phyloP scores from a whole-genome alignment of 305 asterid species.

The Solanum hybrid region DNA sequence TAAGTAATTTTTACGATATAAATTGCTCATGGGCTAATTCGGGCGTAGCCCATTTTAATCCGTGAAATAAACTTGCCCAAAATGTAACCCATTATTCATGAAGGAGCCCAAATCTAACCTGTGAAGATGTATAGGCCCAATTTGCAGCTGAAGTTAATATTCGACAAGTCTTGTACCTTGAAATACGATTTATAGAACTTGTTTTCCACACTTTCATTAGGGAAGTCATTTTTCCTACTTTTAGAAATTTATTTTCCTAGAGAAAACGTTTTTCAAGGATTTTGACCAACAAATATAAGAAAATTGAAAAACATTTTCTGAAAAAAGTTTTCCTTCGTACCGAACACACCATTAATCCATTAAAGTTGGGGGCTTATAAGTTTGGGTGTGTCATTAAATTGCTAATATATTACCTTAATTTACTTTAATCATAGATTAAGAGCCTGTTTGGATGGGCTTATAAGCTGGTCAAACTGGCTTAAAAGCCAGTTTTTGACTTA shows the following conservation, averaged over 20 bases:
- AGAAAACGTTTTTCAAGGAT: accelerated
- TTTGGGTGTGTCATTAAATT: neutral
- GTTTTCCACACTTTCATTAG: neutral
- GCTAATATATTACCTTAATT: neutral
- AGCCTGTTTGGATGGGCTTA: too few species aligned
- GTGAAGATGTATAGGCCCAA: neutral
- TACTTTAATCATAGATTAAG: neutral
- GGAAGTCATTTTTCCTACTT: neutral
- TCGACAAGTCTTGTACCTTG: too few species aligned
- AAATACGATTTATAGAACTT: too few species aligned
- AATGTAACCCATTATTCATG: neutral
- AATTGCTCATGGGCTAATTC: neutral
- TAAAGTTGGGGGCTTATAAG: neutral
- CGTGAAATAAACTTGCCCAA: too few species aligned
- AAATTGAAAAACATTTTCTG: too few species aligned
- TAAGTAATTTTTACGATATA: neutral
- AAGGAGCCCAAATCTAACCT: too few species aligned
- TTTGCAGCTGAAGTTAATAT: too few species aligned
- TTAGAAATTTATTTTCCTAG: neutral
- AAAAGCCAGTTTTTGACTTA: too few species aligned
- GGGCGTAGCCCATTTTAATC: too few species aligned
- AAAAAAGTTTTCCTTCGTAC: neutral
- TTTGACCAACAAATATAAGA: neutral
- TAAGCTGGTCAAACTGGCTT: too few species aligned
- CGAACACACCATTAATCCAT: neutral